A percentile compares a stretch with the other conserved stretches of the same genome.
Evolutionary conservation across 202 grass and related monocot species (phyloP).

Genomic region (Zoysia matrella): DNA sequence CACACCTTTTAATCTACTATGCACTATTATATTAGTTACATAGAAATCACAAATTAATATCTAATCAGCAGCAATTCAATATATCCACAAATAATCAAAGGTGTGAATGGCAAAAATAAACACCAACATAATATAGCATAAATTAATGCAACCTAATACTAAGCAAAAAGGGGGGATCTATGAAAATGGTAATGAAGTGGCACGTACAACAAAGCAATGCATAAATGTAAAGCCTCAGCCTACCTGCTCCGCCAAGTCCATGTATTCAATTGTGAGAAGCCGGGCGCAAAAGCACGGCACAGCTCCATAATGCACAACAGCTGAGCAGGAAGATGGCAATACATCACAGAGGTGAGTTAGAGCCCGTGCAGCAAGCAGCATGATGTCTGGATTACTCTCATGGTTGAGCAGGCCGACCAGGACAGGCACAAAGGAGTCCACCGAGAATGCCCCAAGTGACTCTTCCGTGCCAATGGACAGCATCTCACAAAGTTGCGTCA

Average conservation of each 20-base stretch:
- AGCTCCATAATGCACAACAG: slow-evolving; percentile 86
- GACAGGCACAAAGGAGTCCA: slow-evolving; percentile 83
- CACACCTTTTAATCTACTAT: background rate
- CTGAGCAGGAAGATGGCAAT: slow-evolving; percentile 71
- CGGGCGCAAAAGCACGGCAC: slow-evolving; percentile 87
- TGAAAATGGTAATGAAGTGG: slow-evolving; percentile 18
- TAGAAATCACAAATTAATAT: background rate
- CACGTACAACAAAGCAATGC: slow-evolving; percentile 8
- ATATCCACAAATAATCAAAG: background rate
- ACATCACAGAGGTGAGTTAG: slow-evolving; percentile 83
- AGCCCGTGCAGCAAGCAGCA: slow-evolving; percentile 81
- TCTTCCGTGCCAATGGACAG: slow-evolving; percentile 87
- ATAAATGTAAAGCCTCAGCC: slow-evolving; percentile 3
- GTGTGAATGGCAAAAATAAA: background rate
- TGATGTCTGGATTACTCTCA: slow-evolving; percentile 85
- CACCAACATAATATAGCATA: slow-evolving; percentile 10
- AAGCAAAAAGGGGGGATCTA: slow-evolving; percentile 9
- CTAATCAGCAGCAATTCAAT: slow-evolving; percentile 10
- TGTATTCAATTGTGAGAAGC: slow-evolving; percentile 90
- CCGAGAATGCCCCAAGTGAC: slow-evolving; percentile 62
- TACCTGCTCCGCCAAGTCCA: slow-evolving; percentile 96
- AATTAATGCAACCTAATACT: background rate
- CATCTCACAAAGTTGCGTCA: slow-evolving; percentile 87
- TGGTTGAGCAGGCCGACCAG: slow-evolving; percentile 82
- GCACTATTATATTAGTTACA: slow-evolving; percentile 3